A percentile compares a stretch with the other conserved stretches of the same genome.
Evolutionary conservation across 805 yeast species (phyloP).

Genomic region (Candida schatavii): DNA sequence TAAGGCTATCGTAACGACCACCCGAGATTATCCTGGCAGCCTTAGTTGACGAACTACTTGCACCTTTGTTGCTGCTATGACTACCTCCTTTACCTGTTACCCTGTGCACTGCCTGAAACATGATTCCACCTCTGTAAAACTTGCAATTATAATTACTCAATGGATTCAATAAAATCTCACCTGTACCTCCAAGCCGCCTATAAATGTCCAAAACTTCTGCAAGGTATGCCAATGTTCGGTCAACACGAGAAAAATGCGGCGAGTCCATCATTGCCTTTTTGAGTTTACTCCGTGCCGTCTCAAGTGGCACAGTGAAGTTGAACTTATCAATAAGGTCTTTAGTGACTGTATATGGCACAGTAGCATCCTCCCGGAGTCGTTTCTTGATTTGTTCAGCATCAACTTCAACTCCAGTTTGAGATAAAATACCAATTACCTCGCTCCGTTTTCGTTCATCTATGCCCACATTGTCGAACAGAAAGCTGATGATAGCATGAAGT

Average conservation of each 20-base stretch:
- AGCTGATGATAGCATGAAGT: constrained; percentile 55
- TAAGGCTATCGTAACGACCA: constrained; percentile 83
- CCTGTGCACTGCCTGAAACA: constrained; percentile 84
- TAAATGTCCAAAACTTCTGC: constrained; percentile 53
- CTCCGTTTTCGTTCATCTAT: constrained; percentile 59
- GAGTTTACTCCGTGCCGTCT: constrained; percentile 58
- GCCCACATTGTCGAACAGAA: constrained; percentile 79
- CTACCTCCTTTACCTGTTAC: constrained; percentile 40
- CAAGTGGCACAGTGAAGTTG: constrained; percentile 71
- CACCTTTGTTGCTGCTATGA: not conserved
- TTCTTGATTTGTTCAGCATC: constrained; percentile 55
- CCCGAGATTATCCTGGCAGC: constrained; percentile 71
- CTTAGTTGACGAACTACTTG: not conserved
- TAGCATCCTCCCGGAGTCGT: constrained; percentile 49
- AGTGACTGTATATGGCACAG: constrained; percentile 75
- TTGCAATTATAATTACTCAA: constrained; percentile 78
- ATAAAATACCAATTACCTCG: constrained; percentile 67
- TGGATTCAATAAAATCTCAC: constrained; percentile 68
- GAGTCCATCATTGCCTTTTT: constrained; percentile 73
- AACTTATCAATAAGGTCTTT: constrained; percentile 74
- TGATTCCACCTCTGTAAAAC: constrained; percentile 75
- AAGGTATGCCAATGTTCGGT: constrained; percentile 61
- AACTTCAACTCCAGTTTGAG: constrained; percentile 71
- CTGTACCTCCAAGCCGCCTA: constrained; percentile 56
- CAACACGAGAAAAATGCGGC: constrained; percentile 58